Conservation (phyloP, 495 filamentous ascomycete genomes). For the Aspergillus baeticus region DNA sequence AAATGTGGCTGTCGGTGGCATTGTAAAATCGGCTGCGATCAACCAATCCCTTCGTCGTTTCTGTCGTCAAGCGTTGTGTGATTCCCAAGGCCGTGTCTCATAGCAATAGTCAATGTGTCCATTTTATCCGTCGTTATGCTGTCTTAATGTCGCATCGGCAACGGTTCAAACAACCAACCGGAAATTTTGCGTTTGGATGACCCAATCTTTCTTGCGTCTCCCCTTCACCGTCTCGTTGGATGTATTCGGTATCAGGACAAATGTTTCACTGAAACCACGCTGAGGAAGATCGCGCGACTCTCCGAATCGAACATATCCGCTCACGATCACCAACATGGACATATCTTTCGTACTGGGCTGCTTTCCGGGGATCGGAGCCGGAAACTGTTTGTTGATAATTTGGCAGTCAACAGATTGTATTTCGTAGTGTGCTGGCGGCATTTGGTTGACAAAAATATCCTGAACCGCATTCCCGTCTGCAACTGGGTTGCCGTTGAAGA, state of each 20-base stretch:
- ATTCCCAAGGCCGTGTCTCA: conserved; percentile 6
- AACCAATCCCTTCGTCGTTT: neutral
- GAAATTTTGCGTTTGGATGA: conserved; percentile 75
- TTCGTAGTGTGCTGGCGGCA: conserved; percentile 61
- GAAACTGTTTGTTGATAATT: conserved; percentile 66
- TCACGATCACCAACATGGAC: conserved; percentile 66
- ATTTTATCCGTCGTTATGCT: neutral
- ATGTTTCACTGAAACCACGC: conserved; percentile 70
- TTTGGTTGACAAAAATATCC: conserved; percentile 58
- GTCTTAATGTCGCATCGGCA: neutral
- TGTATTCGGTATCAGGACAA: conserved; percentile 75
- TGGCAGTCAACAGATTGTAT: conserved; percentile 70
- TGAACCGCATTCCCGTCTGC: conserved; percentile 56
- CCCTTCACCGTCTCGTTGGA: conserved; percentile 46
- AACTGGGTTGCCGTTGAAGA: conserved; percentile 65
- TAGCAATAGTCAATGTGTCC: conserved; percentile 2
- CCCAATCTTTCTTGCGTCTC: conserved; percentile 53
- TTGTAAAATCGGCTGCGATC: neutral
- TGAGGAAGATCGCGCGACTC: conserved; percentile 52
- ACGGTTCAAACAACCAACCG: conserved; percentile 51
- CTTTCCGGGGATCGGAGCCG: conserved; percentile 38
- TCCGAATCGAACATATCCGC: conserved; percentile 63
- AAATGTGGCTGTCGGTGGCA: no score
- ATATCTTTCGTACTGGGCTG: conserved; percentile 53
- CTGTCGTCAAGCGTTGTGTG: conserved; percentile 10